Base-by-base conservation (phyloP, 2,329 filamentous ascomycete genomes). In the Trichoderma sp. region DNA sequence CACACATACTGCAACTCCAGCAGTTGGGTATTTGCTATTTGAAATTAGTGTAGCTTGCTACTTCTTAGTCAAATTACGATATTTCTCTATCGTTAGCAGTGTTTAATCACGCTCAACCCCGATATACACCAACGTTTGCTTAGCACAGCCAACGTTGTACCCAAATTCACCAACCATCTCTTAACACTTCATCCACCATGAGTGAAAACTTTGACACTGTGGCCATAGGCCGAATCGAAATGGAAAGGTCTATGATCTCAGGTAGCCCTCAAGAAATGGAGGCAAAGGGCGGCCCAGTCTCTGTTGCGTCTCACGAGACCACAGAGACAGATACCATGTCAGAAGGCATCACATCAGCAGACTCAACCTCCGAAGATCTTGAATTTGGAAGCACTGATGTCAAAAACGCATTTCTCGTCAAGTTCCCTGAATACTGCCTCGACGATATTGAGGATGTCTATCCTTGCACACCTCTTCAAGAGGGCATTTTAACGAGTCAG, bases 381-480 rank as follows among this genome's bases (percentile, higher is more conserved):
- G 45, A 53, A 11, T 21, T 53, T 21, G 45, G n/a, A 21, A 53
- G 18, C 45, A 12, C n/a, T 53, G 45, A 53, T 21, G 45, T 12
- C 45, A 53, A 21, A 21, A 53, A 53, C 9, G 45, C 45, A 53
- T 53, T 53, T 18, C n/a, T 53, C n/a, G 45, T 12, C 45, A n/a
- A 53, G 9, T 53, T 21, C 16, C 45, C 18, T 21, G 8, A 21
- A 53, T 53, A 53, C n/a, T 21, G 45, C 45, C 45, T 53, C 24
- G 71, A 66, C 6, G 64, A 68, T 38, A 38, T 73, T 16, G 59
- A 73, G 21, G 59, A 73, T n/a, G 50, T 73, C 21, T 50, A 38
- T 24, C 60, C 71, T 12, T 73, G 71, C 38, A 41, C 56, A 16
- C 71, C 71, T 41, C 53, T 73, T 16, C 71, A 73, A 21, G 71